Percentiles rank a stretch among this genome's conserved stretches.
phyloP scores from a whole-genome alignment of 768 basidiomycete genomes.

The Suillus ampliporus region DNA sequence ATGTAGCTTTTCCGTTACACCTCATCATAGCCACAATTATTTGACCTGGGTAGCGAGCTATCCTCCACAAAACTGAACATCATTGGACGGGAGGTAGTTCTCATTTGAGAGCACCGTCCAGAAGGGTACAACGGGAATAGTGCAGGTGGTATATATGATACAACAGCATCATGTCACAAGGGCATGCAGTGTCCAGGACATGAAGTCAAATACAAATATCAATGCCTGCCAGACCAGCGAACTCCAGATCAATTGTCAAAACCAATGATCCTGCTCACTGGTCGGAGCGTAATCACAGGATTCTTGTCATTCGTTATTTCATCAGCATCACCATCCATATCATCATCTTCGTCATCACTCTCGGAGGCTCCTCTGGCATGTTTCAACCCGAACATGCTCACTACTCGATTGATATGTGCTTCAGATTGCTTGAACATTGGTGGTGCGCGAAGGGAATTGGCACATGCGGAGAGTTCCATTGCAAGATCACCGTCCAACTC shows the following conservation, averaged over 20 bases:
- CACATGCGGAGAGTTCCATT: conserved; percentile 56
- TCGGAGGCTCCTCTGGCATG: conserved; percentile 58
- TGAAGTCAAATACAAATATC: conserved; percentile 10
- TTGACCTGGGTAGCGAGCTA: too few species aligned
- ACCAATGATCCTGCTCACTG: conserved; percentile 63
- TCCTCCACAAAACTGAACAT: too few species aligned
- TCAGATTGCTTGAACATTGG: conserved; percentile 49
- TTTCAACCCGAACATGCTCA: conserved; percentile 68
- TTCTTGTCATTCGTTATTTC: conserved; percentile 49
- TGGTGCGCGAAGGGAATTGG: conserved; percentile 54
- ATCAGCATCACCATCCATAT: conserved; percentile 49
- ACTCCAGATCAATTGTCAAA: conserved; percentile 42
- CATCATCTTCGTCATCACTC: conserved; percentile 63
- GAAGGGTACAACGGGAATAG: background rate
- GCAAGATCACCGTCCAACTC: conserved; percentile 72
- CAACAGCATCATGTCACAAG: background rate
- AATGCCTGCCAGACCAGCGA: too few species aligned
- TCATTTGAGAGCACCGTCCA: background rate
- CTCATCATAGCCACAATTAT: too few species aligned
- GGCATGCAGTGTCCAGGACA: conserved; percentile 4
- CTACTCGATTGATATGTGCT: conserved; percentile 50
- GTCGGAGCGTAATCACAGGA: conserved; percentile 62
- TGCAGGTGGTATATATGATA: conserved; percentile 15
- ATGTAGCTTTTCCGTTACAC: too few species aligned
- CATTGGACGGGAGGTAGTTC: background rate